Base-by-base conservation (phyloP, 257 asterid species). In the Cynanchum wilfordii region DNA sequence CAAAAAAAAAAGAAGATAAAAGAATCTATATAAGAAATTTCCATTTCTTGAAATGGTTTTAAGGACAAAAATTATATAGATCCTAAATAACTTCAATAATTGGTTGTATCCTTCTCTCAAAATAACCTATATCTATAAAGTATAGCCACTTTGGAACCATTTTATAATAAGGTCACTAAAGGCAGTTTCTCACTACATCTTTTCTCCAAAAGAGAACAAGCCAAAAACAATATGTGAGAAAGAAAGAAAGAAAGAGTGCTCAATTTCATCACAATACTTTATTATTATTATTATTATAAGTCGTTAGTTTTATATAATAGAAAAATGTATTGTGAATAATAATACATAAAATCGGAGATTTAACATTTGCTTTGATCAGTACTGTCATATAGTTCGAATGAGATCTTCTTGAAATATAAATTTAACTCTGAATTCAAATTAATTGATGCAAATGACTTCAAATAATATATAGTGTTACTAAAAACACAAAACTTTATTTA, bases 171-270 rank as follows among this genome's bases (percentile, higher is more conserved):
- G 25, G 44, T 24, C 38, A 67, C 10, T 47, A 16, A 17, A 68
- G 60, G 62, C 20, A 47, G 60, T 50, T 68, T 68, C 60, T 68
- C 7, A 49, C 20, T 42, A 1, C 51, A 67, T 25, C n/a, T n/a
- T 50, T 50, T 50, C 12, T 24, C 57, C 58, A 12, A 47, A 68
- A 47, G n/a, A 47, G 73, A 68, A 68, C 54, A 68, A 68, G 73
- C 42, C 73, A 55, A 50, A 68, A 27, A 68, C 20, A 15, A 42
- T 7, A 7, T 8, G 10, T 7, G 10, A 42, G 47, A 42, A 42
- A 15, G 62, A 29, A 7, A 51, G 38, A 33, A 33, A 33, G 4
- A 33, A 33, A 33, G 38, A 47, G 49, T 50, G 45, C 38, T 33
- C 38, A 69, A 51, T 20, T 52, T 17, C 63, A 17, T 30, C 33